These are phyloP conservation scores for Hippophae gyantsensis DNA, from an alignment of 306 rosid genomes.

Conservation along the genomic window DNA sequence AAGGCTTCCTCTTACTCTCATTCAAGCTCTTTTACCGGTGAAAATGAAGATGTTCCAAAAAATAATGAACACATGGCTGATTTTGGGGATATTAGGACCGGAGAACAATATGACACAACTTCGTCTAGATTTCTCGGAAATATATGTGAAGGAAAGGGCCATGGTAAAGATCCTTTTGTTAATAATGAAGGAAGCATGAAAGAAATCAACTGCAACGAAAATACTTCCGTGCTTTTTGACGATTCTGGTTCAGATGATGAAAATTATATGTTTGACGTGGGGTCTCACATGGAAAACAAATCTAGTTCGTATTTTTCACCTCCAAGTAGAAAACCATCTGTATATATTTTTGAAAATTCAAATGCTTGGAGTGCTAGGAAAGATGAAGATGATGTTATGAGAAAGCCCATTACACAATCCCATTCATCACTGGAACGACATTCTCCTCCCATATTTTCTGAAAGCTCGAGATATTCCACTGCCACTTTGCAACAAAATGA, in stretches of 20 bases:
- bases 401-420: slow-evolving; percentile 27
- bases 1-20: slow-evolving; percentile 35
- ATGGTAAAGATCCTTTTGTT: slow-evolving; percentile 33
- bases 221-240: slow-evolving; percentile 50
- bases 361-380: slow-evolving; percentile 37
- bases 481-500: slow-evolving; percentile 37
- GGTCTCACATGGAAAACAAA: slow-evolving; percentile 31
- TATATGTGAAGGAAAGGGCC: slow-evolving; percentile 20
- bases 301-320: slow-evolving; percentile 36
- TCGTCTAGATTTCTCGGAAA: slow-evolving; percentile 33
- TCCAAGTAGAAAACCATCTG: slow-evolving; percentile 28
- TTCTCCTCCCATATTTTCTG: slow-evolving; percentile 29
- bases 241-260: slow-evolving; percentile 63
- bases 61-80: slow-evolving; percentile 18
- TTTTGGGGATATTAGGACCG: slow-evolving; percentile 27
- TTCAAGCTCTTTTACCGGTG: slow-evolving; percentile 28
- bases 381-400: slow-evolving; percentile 25
- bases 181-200: slow-evolving; percentile 29
- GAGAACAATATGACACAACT: slow-evolving; percentile 25
- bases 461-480: slow-evolving; percentile 27
- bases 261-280: slow-evolving; percentile 27
- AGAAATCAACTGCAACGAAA: slow-evolving; percentile 31
- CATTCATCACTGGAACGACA: slow-evolving; percentile 20
- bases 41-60: slow-evolving; percentile 27
- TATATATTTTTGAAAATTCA: slow-evolving; percentile 25